These are phyloP conservation scores for Rhododendron williamsianum DNA, from an alignment of 148 eudicot species.

Conservation along the genomic window DNA sequence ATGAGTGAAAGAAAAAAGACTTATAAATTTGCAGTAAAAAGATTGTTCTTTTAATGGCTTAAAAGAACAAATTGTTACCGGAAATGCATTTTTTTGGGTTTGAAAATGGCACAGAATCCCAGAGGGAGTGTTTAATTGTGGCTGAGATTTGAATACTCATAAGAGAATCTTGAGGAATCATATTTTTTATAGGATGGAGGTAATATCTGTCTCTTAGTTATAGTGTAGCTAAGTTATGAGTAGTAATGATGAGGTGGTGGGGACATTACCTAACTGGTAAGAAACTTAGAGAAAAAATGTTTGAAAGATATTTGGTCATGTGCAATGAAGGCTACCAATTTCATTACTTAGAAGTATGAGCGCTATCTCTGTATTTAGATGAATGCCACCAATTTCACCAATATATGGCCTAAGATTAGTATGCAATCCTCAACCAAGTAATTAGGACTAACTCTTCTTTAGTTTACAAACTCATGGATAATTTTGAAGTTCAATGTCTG, in stretches of 20 bases:
- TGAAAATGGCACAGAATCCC: not conserved
- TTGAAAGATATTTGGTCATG: not conserved
- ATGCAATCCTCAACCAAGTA: not conserved
- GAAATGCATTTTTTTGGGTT: not conserved
- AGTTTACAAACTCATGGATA: not conserved
- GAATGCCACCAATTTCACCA: not conserved
- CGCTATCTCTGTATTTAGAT: not conserved
- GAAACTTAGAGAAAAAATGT: not conserved
- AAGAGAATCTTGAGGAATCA: not conserved
- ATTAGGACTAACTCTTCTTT: not conserved
- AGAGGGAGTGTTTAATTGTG: not conserved
- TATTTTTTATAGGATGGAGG: not conserved
- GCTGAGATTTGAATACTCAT: not conserved
- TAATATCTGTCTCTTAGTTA: not conserved
- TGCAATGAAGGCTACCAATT: not conserved
- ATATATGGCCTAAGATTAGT: not conserved
- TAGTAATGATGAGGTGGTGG: not conserved
- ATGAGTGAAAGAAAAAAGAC: no score
- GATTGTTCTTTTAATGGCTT: no score
- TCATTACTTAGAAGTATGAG: not conserved
- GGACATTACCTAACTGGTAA: not conserved
- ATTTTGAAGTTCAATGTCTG: not conserved
- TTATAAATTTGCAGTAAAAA: no score
- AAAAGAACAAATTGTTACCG: not conserved
- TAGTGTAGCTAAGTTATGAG: not conserved